Percentiles rank a stretch among this genome's conserved stretches.
Conservation (phyloP, 2,329 filamentous ascomycete genomes). For the Magnaporthales sp. region DNA sequence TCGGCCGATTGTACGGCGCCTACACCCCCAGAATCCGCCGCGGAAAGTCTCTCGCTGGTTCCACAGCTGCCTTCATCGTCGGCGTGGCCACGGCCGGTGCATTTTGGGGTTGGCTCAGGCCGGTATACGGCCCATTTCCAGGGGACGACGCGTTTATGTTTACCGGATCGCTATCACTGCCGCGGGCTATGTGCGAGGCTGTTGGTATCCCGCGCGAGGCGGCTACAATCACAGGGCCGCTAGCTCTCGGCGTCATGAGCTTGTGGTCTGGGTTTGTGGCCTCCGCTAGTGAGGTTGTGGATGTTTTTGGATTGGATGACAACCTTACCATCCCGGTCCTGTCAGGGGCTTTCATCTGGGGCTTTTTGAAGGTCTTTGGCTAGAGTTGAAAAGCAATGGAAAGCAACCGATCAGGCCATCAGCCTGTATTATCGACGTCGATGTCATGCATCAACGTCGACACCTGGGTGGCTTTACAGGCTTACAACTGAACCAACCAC, state of each 20-base stretch:
- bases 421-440: not conserved
- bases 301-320: constrained; percentile 92
- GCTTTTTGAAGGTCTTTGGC: constrained; percentile 81
- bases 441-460: not conserved
- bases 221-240: constrained; percentile 56
- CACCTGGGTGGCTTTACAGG: not conserved
- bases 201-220: constrained; percentile 53
- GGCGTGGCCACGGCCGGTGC: constrained; percentile 74
- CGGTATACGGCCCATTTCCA: constrained; percentile 54
- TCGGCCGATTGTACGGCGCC: constrained; percentile 80
- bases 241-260: constrained; percentile 74
- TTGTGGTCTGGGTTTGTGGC: constrained; percentile 83
- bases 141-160: constrained; percentile 77
- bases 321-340: constrained; percentile 94
- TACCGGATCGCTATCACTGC: constrained; percentile 65
- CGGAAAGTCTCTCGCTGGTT: constrained; percentile 89
- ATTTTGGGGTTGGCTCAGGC: constrained; percentile 85
- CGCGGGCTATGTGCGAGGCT: constrained; percentile 44
- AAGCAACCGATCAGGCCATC: not conserved
- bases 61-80: constrained; percentile 70
- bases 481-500: not conserved
- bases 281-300: constrained; percentile 80
- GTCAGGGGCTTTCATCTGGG: constrained; percentile 82
- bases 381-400: no score
- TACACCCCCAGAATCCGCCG: constrained; percentile 79